These are phyloP conservation scores for Sarocladium strictum DNA, from an alignment of 2,329 filamentous ascomycete genomes.

Conservation along the genomic window DNA sequence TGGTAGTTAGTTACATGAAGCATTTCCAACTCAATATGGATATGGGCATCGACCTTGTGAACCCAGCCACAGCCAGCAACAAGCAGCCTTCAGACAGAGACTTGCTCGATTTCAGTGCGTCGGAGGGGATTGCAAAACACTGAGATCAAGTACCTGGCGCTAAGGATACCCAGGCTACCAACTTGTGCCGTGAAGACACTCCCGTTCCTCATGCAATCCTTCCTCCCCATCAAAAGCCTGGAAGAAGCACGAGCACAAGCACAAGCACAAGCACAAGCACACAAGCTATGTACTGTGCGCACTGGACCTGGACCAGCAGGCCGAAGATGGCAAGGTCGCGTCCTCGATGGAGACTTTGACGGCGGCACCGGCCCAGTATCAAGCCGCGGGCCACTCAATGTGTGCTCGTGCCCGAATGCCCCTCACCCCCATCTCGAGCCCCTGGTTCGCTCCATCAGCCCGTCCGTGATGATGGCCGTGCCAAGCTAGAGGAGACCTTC, in stretches of 20 bases:
- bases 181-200: not conserved
- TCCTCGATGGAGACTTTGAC: slow-evolving; percentile 1
- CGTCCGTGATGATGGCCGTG: not conserved
- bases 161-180: too few species aligned
- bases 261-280: not conserved
- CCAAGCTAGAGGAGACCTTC: not conserved
- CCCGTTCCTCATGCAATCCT: too few species aligned
- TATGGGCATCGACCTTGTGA: too few species aligned
- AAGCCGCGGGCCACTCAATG: not conserved
- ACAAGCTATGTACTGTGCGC: too few species aligned
- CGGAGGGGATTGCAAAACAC: too few species aligned
- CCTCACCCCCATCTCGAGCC: not conserved
- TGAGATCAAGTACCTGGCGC: too few species aligned
- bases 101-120: too few species aligned
- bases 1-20: too few species aligned
- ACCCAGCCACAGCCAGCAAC: too few species aligned
- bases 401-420: slow-evolving; percentile 1
- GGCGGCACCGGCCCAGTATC: not conserved
- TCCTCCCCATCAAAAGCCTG: not conserved
- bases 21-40: too few species aligned
- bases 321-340: not conserved
- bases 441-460: not conserved
- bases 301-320: not conserved
- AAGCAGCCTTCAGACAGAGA: too few species aligned
- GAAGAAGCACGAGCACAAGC: not conserved